These are phyloP conservation scores for Fraxinus latifolia DNA, from an alignment of 305 asterid species.

Conservation along the genomic window DNA sequence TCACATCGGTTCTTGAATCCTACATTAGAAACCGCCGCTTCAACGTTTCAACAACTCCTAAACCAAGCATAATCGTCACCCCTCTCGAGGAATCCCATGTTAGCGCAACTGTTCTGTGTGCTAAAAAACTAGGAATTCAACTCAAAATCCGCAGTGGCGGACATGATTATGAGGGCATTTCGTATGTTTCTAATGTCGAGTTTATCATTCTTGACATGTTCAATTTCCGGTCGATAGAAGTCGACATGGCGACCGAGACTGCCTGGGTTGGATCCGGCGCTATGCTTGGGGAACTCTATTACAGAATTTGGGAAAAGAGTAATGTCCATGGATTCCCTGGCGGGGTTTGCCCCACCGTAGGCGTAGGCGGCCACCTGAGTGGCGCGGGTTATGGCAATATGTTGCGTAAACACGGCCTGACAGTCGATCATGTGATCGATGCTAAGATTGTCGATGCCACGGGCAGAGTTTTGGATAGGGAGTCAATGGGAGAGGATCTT, in stretches of 20 bases:
- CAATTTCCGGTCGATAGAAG: not conserved
- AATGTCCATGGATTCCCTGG: slow-evolving; percentile 25
- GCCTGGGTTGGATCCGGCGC: slow-evolving; percentile 26
- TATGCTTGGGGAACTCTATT: slow-evolving; percentile 25
- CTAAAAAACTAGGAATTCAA: slow-evolving; percentile 33
- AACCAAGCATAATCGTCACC: slow-evolving; percentile 45
- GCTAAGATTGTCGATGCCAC: slow-evolving; percentile 24
- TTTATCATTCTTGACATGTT: slow-evolving; percentile 28
- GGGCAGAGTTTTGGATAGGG: slow-evolving; percentile 24
- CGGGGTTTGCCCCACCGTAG: slow-evolving; percentile 31
- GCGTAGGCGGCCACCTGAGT: slow-evolving; percentile 32
- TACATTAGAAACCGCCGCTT: slow-evolving; percentile 53
- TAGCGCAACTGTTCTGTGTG: slow-evolving; percentile 49
- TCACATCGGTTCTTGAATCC: slow-evolving; percentile 36
- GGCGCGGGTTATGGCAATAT: slow-evolving; percentile 32
- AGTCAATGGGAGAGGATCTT: slow-evolving; percentile 32
- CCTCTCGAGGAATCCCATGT: slow-evolving; percentile 40
- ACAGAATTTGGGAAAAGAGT: slow-evolving; percentile 24
- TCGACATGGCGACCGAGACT: not conserved
- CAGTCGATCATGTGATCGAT: slow-evolving; percentile 26
- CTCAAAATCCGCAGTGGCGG: slow-evolving; percentile 68
- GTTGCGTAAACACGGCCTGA: slow-evolving; percentile 23
- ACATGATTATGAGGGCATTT: slow-evolving; percentile 54
- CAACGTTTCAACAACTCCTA: slow-evolving; percentile 46
- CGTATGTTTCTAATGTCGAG: slow-evolving; percentile 39